Conservation (phyloP, 2,329 filamentous ascomycete genomes). For the Ophiostoma quercus region DNA sequence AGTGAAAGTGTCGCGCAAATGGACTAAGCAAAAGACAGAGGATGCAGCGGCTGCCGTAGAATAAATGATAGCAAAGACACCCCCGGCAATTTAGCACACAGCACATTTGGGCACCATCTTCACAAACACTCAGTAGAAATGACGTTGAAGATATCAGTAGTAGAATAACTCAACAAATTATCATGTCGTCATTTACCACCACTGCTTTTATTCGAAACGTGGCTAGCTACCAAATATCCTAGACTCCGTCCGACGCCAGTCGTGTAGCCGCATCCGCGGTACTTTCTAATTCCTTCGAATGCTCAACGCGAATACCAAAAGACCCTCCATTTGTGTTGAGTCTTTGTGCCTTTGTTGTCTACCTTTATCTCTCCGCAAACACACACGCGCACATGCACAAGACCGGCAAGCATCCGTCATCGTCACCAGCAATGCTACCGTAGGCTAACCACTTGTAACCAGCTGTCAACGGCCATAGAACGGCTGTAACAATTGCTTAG, state of each 20-base stretch:
- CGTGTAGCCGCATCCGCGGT: constrained; percentile 7
- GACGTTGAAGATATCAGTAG: background rate
- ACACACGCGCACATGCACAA: background rate
- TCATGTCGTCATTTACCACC: background rate
- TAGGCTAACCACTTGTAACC: background rate
- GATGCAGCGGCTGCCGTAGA: background rate
- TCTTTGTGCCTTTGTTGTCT: background rate
- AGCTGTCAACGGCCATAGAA: constrained; percentile 7
- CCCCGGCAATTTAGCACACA: background rate
- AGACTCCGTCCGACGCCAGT: background rate
- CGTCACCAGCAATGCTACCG: background rate
- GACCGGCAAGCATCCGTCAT: background rate
- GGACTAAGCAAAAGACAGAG: background rate
- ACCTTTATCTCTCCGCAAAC: background rate
- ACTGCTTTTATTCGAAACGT: background rate
- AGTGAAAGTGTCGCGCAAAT: background rate
- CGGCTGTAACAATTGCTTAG: background rate
- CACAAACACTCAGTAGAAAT: background rate
- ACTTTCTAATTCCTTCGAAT: background rate
- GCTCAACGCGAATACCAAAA: background rate
- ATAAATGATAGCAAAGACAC: background rate
- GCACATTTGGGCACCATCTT: background rate
- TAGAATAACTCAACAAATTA: background rate
- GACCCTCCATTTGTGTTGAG: background rate
- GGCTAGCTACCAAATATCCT: background rate